A percentile compares a stretch with the other conserved stretches of the same genome.
Conservation (phyloP, 2,329 filamentous ascomycete species). For the Colletotrichum sp. region DNA sequence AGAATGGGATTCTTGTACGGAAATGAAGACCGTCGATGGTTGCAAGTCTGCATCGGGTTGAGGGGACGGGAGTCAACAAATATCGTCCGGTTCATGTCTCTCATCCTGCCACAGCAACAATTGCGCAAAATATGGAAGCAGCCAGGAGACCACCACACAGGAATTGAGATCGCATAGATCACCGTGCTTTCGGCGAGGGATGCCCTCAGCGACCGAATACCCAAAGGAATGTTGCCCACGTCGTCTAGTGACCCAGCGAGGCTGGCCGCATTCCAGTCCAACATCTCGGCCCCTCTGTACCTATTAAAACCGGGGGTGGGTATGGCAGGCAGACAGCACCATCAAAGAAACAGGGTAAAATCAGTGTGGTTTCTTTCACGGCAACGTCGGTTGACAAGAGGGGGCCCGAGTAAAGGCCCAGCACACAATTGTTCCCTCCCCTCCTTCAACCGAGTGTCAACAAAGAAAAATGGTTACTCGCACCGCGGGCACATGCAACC, state of each 20-base stretch:
- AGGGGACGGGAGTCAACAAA: slow-evolving; percentile 22
- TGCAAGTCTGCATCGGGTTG: slow-evolving; percentile 10
- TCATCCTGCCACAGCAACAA: slow-evolving; percentile 20
- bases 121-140: slow-evolving; percentile 17
- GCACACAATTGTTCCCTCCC: background rate
- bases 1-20: slow-evolving; percentile 23
- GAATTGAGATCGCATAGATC: slow-evolving; percentile 16
- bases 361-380: background rate
- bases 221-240: slow-evolving; percentile 19
- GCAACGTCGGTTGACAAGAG: slow-evolving; percentile 1
- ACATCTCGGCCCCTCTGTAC: background rate
- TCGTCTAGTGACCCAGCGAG: slow-evolving; percentile 19
- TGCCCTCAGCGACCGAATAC: background rate
- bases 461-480: slow-evolving; percentile 2
- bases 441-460: background rate
- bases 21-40: slow-evolving; percentile 22
- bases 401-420: background rate
- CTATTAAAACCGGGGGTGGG: slow-evolving; percentile 3
- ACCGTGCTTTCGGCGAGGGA: slow-evolving; percentile 19
- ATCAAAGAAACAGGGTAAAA: background rate
- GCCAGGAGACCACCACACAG: slow-evolving; percentile 7
- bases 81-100: slow-evolving; percentile 17
- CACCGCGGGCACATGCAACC: background rate
- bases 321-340: background rate
- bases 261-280: slow-evolving; percentile 20